Percentiles rank a stretch among this genome's conserved stretches.
Conservation (phyloP, 495 filamentous ascomycete genomes). For the Ramalina peruviana region DNA sequence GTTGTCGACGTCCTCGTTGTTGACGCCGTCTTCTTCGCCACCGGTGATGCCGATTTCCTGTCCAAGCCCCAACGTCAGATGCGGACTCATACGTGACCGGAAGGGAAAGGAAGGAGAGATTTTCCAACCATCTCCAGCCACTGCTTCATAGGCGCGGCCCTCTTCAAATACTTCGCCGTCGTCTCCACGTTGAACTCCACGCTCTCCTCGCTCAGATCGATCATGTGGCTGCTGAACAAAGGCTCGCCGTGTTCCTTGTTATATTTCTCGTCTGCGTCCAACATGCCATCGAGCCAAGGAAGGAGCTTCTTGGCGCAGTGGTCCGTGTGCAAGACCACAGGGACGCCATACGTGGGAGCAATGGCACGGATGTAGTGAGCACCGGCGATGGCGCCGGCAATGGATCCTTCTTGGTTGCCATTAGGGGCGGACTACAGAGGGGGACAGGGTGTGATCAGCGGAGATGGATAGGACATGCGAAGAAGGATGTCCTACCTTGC, state of each 20-base stretch:
- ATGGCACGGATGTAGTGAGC: constrained; percentile 89
- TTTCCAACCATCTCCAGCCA: constrained; percentile 87
- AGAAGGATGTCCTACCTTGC: constrained; percentile 43
- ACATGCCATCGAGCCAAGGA: constrained; percentile 92
- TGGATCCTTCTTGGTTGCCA: constrained; percentile 71
- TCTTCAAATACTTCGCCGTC: constrained; percentile 80
- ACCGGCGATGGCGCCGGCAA: constrained; percentile 72
- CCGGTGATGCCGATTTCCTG: constrained; percentile 86
- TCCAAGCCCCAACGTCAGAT: background rate
- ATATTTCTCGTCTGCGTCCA: constrained; percentile 80
- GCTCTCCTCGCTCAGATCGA: constrained; percentile 82
- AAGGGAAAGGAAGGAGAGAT: constrained; percentile 6
- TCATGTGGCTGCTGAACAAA: constrained; percentile 94
- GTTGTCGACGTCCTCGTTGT: constrained; percentile 71
- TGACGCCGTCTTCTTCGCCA: constrained; percentile 82
- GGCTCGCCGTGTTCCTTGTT: constrained; percentile 87
- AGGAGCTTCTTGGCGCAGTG: constrained; percentile 91
- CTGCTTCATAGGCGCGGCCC: constrained; percentile 87
- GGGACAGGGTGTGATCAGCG: background rate
- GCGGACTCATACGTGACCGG: background rate
- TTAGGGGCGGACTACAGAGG: constrained; percentile 59
- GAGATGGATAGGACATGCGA: background rate
- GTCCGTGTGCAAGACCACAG: constrained; percentile 71
- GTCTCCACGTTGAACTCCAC: constrained; percentile 83
- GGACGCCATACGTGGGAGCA: constrained; percentile 76